These are phyloP conservation scores for Candida orba DNA, from an alignment of 805 yeast genomes.

Conservation along the genomic window DNA sequence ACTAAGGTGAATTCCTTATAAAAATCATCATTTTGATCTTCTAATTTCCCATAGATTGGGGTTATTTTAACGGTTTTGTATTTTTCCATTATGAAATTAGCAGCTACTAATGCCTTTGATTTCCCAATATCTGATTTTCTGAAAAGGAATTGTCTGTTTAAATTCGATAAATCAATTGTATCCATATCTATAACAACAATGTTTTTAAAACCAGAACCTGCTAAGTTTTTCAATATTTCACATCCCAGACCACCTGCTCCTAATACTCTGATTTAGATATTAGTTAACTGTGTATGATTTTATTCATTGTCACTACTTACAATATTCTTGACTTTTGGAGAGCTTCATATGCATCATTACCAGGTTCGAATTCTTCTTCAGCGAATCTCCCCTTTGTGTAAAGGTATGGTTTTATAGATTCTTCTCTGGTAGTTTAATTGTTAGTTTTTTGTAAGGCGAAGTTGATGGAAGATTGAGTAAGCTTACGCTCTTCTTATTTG, in stretches of 20 bases:
- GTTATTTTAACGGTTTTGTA: slow-evolving; percentile 39
- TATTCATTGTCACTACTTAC: slow-evolving; percentile 17
- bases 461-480: too few species aligned
- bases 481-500: slow-evolving; percentile 9
- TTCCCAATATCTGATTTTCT: slow-evolving; percentile 74
- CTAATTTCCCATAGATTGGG: slow-evolving; percentile 60
- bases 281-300: background rate
- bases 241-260: slow-evolving; percentile 98
- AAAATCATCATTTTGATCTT: slow-evolving; percentile 53
- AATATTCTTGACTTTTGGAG: slow-evolving; percentile 25
- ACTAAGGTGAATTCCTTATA: slow-evolving; percentile 65
- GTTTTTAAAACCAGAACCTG: slow-evolving; percentile 65
- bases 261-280: slow-evolving; percentile 35
- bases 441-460: too few species aligned
- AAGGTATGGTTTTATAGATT: slow-evolving; percentile 18
- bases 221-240: slow-evolving; percentile 74
- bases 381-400: slow-evolving; percentile 27
- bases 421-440: slow-evolving; percentile 5
- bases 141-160: slow-evolving; percentile 87
- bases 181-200: slow-evolving; percentile 87
- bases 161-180: slow-evolving; percentile 83
- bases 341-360: slow-evolving; percentile 19
- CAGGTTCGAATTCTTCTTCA: slow-evolving; percentile 30
- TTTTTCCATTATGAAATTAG: slow-evolving; percentile 45
- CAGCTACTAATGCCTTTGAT: slow-evolving; percentile 77